phyloP scores from a whole-genome alignment of 495 filamentous ascomycete genomes.

The Cercophora sp. region DNA sequence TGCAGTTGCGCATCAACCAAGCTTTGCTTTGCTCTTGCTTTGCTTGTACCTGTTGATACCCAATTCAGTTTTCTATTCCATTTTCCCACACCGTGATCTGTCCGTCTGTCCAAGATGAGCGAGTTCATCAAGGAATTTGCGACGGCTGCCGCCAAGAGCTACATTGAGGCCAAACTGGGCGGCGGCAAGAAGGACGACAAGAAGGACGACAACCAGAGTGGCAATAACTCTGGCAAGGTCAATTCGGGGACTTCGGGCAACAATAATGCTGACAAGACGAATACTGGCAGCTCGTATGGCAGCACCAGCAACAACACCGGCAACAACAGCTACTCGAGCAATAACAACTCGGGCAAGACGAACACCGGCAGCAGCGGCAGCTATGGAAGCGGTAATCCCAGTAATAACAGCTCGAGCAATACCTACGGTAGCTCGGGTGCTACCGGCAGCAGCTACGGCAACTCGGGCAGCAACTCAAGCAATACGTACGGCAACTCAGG shows the following conservation, averaged over 20 bases:
- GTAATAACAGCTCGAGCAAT: not conserved
- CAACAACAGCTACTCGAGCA: not conserved
- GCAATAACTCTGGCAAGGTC: not conserved
- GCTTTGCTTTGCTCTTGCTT: not conserved
- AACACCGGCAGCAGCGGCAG: slow-evolving; percentile 6
- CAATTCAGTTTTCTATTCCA: too few species aligned
- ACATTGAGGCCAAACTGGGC: not conserved
- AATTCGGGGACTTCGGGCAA: not conserved
- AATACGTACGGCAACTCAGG: not conserved
- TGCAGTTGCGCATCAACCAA: not conserved
- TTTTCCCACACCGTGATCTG: too few species aligned
- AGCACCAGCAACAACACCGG: slow-evolving; percentile 5
- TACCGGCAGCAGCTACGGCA: not conserved
- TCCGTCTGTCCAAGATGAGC: too few species aligned
- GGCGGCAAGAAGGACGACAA: not conserved
- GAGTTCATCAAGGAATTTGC: slow-evolving; percentile 14
- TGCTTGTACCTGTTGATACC: too few species aligned
- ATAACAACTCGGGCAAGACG: slow-evolving; percentile 1
- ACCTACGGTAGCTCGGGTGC: slow-evolving; percentile 1
- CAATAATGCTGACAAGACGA: too few species aligned
- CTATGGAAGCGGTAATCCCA: not conserved
- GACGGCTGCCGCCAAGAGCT: not conserved
- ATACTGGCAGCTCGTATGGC: slow-evolving; percentile 2
- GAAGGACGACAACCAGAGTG: not conserved
- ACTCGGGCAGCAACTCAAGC: not conserved